Base-by-base conservation (phyloP, 257 asterid genomes). In the Solanum chiquidenum region DNA sequence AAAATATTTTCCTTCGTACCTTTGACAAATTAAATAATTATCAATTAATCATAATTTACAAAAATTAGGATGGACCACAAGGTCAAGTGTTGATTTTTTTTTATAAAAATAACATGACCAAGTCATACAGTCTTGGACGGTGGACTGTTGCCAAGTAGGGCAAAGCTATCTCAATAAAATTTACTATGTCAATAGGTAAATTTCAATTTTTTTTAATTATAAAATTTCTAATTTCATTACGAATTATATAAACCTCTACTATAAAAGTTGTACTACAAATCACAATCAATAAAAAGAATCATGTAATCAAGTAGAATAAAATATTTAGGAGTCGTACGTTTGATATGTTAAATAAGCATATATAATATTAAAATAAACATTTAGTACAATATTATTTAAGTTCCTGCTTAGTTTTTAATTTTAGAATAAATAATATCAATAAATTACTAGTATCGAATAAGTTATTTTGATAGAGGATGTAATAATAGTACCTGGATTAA, bases 61-160 rank as follows among this genome's bases (percentile, higher is more conserved):
- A 25, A 46, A 80, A 18, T 46, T 46, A 80, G 21, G 46, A 73
- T 75, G 88, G 90, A 88, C 83, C 87, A 86, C 84, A 66, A 85
- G 74, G 27, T 79, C 87, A 49, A 34, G 68, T 27, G 38, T 40
- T 44, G 25, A 27, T 60, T 83, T 49, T 46, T 14, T 7, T 40
- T 40, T 40, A 77, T 40, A 12, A 77, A 77, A 77, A 40, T 9
- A 62, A 40, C 35, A 77, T n/a, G 23, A 77, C 84, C 62, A 77
- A 77, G 84, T 76, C 84, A 77, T 40, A 77, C 34, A 77, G 84
- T 77, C 84, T 77, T 42, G 64, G 84, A 7, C 38, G 38, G 62
- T 77, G 84, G 38, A n/a, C 60, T n/a, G n/a, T 40, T n/a, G 84
- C 12, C 23, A 5, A 27, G 9, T 12, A 18, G 82, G 49, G 49